Evolutionary conservation across 2,329 filamentous ascomycete species (phyloP), one percentile per base, ranked within the genome.

Genomic region (Lomentospora prolificans): DNA sequence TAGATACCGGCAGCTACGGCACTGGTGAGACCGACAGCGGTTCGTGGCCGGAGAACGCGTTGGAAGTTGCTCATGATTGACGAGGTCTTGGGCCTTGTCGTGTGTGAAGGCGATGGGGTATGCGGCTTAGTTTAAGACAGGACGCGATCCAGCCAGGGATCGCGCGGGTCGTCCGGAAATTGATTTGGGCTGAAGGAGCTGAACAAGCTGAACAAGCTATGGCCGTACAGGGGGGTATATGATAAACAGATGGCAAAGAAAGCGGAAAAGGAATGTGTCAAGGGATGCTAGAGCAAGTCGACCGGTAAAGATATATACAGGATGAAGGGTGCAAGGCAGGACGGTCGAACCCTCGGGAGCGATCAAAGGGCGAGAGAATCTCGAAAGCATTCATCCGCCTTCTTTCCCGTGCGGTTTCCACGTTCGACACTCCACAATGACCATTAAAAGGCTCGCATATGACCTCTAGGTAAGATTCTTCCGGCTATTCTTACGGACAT

Each of bases 1-100:
- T 85, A 85, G 12, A 85, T 75, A 27, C 85, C 73, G 7, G 75
- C 75, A 0, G 81, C 75, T 0, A 77, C 86, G 2, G 74, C 70
- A 70, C 89, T 86, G 41, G 80, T 31, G 36, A 44, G 22, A 3
- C n/a, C 36, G n/a, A 44, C 24, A 10, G 51, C 33, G n/a, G 6
- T 53, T 3, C 51, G 51, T 27, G 51, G 36, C 72, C 74, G 76
- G 3, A 71, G 73, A 56, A 78, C 76, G 57, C 72, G 75, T 62
- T 75, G 70, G 58, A 76, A 77, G 57, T 73, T 65, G 44, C 79
- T 46, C 51, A 53, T 53, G 22, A 12, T 28, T 36, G 19, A 7
- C 7, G 30, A 6, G 30, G 6, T 33, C 6, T 12, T 33, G 30
- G 30, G 6, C 7, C 12, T 6, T 33, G 30, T 33, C 7, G 6